Evolutionary conservation across 805 yeast species (phyloP).

Genomic region (Wickerhamomyces xylosicus): DNA sequence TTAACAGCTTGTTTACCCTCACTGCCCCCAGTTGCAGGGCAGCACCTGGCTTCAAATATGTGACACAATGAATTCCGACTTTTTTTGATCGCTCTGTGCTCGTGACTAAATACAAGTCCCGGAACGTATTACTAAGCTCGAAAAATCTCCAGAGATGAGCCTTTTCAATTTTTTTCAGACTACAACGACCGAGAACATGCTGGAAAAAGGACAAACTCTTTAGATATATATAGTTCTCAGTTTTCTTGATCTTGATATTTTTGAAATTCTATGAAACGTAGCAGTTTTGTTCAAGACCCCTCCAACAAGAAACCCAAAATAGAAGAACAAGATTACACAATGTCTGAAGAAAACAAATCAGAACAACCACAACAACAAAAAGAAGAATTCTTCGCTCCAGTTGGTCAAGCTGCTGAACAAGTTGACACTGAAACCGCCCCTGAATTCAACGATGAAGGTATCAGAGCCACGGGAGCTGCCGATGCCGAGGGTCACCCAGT

Average conservation of each 20-base stretch:
- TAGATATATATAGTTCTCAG: too few relatives aligned
- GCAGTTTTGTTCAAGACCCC: slow-evolving; percentile 1
- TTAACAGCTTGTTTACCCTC: too few relatives aligned
- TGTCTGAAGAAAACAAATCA: slow-evolving; percentile 3
- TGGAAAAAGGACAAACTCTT: too few relatives aligned
- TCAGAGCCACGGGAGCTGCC: slow-evolving; percentile 61
- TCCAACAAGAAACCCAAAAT: slow-evolving; percentile 8
- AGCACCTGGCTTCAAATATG: too few relatives aligned
- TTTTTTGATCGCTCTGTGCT: too few relatives aligned
- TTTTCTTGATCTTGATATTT: too few relatives aligned
- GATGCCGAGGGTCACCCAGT: slow-evolving; percentile 91
- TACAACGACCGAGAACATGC: too few relatives aligned
- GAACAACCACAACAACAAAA: slow-evolving; percentile 14
- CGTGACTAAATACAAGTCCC: too few relatives aligned
- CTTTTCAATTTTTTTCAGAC: too few relatives aligned
- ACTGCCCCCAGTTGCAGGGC: too few relatives aligned
- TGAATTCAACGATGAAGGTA: slow-evolving; percentile 26
- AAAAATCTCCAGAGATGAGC: too few relatives aligned
- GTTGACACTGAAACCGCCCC: slow-evolving; percentile 23
- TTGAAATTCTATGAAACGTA: slow-evolving; percentile 1
- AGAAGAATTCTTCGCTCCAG: slow-evolving; percentile 41
- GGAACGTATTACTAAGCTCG: neutral
- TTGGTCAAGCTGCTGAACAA: slow-evolving; percentile 48
- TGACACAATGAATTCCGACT: too few relatives aligned
- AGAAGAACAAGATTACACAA: slow-evolving; percentile 1